phyloP scores from a whole-genome alignment of 371 early-diverging fungal genomes.

The Paraphysoderma sedebokerense region DNA sequence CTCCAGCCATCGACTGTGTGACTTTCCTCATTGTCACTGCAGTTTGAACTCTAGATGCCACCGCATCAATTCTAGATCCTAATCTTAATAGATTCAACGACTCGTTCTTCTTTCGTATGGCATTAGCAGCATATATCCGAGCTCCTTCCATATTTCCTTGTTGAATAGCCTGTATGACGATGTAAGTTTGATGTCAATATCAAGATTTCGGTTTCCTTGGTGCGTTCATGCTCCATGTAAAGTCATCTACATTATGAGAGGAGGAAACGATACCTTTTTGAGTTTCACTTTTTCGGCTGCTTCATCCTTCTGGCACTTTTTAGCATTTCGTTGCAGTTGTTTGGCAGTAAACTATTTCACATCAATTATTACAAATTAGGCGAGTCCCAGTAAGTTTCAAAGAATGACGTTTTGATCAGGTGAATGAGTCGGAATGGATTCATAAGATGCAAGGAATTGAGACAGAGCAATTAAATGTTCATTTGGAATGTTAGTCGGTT shows the following conservation, averaged over 20 bases:
- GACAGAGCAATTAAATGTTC: background rate
- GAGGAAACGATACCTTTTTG: slow-evolving; percentile 55
- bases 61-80: slow-evolving; percentile 81
- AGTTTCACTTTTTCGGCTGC: slow-evolving; percentile 56
- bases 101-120: slow-evolving; percentile 96
- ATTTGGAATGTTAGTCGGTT: background rate
- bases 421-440: background rate
- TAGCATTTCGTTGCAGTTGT: slow-evolving; percentile 65
- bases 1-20: slow-evolving; percentile 54
- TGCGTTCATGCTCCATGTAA: too few relatives aligned
- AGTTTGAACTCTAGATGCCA: slow-evolving; percentile 80
- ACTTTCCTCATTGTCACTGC: slow-evolving; percentile 85
- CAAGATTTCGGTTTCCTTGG: background rate
- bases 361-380: background rate
- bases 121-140: slow-evolving; percentile 82
- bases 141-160: slow-evolving; percentile 87
- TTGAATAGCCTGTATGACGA: slow-evolving; percentile 54
- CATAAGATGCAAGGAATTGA: background rate
- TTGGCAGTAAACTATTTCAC: slow-evolving; percentile 71
- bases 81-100: slow-evolving; percentile 68
- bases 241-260: too few relatives aligned
- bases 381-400: background rate
- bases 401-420: background rate
- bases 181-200: background rate
- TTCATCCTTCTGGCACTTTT: slow-evolving; percentile 74